phyloP scores from a whole-genome alignment of 257 asterid genomes.

The Nicotiana paniculata region DNA sequence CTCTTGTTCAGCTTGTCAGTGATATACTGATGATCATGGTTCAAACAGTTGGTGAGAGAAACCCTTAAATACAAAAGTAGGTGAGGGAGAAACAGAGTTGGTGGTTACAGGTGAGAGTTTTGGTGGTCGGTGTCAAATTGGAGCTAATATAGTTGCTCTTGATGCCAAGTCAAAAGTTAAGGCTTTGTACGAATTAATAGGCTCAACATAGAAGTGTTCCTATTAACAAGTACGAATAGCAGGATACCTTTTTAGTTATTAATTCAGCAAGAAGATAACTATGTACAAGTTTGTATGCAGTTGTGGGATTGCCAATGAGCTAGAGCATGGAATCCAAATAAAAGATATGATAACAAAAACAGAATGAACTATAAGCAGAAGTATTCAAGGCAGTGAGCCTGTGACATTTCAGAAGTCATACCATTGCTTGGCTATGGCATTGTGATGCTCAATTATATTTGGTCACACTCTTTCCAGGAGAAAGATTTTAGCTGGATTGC shows the following conservation, averaged over 20 bases:
- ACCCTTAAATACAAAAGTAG: not conserved
- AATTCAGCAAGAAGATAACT: not conserved
- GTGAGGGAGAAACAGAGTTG: not conserved
- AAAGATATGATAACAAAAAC: not conserved
- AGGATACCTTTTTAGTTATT: not conserved
- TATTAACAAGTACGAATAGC: not conserved
- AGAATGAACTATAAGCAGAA: not conserved
- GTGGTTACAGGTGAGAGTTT: not conserved
- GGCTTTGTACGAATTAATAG: not conserved
- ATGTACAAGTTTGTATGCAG: not conserved
- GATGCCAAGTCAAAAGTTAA: not conserved
- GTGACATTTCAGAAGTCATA: not conserved
- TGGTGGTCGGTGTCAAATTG: not conserved
- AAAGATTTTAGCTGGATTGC: conserved; percentile 6
- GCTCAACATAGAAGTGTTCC: not conserved
- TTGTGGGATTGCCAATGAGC: not conserved
- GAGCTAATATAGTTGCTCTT: not conserved
- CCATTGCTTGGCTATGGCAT: not conserved
- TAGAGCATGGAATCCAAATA: not conserved
- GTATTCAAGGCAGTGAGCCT: not conserved
- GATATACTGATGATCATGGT: not conserved
- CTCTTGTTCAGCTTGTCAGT: not conserved
- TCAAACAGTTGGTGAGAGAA: too few relatives aligned
- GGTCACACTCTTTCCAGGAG: not conserved
- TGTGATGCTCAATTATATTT: not conserved